Conservation (phyloP, 2,329 filamentous ascomycete species). For the Sclerotinia trifoliorum region DNA sequence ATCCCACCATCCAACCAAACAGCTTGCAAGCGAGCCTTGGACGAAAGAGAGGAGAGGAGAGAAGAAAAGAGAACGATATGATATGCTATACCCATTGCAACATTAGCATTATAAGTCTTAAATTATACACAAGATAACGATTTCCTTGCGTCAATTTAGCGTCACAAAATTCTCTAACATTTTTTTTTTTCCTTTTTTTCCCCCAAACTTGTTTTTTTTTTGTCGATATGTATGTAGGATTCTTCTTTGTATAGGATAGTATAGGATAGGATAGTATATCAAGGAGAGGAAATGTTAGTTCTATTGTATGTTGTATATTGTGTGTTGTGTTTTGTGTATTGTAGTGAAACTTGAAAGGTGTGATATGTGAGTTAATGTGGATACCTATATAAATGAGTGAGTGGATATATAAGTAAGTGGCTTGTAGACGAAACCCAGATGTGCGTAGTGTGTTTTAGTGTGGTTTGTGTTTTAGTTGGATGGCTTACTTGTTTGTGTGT, state of each 20-base stretch:
- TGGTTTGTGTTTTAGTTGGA: too few species aligned
- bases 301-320: not conserved
- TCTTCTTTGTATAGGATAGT: conserved; percentile 5
- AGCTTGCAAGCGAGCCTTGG: conserved; percentile 10
- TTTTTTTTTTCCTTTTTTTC: not conserved
- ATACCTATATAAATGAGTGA: too few species aligned
- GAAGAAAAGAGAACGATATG: not conserved
- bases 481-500: too few species aligned
- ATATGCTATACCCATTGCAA: not conserved
- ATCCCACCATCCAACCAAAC: not conserved
- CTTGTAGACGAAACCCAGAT: too few species aligned
- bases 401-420: too few species aligned
- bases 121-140: conserved; percentile 16
- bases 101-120: not conserved
- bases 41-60: too few species aligned
- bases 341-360: too few species aligned
- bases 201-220: not conserved
- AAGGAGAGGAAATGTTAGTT: not conserved
- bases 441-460: too few species aligned
- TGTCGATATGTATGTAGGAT: not conserved
- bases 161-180: conserved; percentile 5
- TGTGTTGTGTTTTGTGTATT: too few species aligned
- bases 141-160: conserved; percentile 18
- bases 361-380: too few species aligned
- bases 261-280: not conserved